A percentile compares a stretch with the other conserved stretches of the same genome.
These are phyloP conservation scores for Dimargaris cristalligena DNA, from an alignment of 192 early-diverging fungal genomes.

Conservation along the genomic window DNA sequence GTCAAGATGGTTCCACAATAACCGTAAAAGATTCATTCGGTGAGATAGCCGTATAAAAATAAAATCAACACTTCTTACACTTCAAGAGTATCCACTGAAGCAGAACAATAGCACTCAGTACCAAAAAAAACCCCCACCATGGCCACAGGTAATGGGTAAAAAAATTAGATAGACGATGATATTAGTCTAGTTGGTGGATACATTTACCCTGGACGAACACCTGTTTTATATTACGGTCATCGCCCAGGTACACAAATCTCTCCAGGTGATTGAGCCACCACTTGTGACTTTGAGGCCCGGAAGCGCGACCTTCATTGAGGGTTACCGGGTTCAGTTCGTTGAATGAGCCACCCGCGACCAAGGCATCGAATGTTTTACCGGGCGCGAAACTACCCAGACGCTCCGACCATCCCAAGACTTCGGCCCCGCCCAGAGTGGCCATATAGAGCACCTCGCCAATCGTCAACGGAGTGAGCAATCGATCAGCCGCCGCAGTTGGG, in stretches of 20 bases:
- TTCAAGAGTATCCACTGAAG: too few relatives aligned
- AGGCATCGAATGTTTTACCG: conserved; percentile 88
- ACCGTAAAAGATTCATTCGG: too few relatives aligned
- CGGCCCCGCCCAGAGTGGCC: conserved; percentile 82
- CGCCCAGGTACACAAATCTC: conserved; percentile 85
- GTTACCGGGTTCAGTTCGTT: conserved; percentile 32
- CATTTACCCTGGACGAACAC: conserved; percentile 65
- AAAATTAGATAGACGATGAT: too few relatives aligned
- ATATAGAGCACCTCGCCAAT: conserved; percentile 64
- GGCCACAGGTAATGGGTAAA: too few relatives aligned
- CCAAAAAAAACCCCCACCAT: too few relatives aligned
- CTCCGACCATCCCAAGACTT: conserved; percentile 52
- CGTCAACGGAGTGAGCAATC: conserved; percentile 31
- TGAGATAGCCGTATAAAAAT: too few relatives aligned
- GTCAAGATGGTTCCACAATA: too few relatives aligned
- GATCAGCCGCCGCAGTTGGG: conserved; percentile 6
- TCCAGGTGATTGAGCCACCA: conserved; percentile 37
- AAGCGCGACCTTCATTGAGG: background rate
- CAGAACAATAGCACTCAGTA: too few relatives aligned
- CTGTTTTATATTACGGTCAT: conserved; percentile 62
- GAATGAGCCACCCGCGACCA: conserved; percentile 41
- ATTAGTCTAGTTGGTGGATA: too few relatives aligned
- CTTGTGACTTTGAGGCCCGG: too few relatives aligned
- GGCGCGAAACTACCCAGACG: conserved; percentile 64
- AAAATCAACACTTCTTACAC: too few relatives aligned